Evolutionary conservation across 1,139 yeast species (phyloP), one percentile per base, ranked within the genome.

Genomic region (Lodderomyces theae): DNA sequence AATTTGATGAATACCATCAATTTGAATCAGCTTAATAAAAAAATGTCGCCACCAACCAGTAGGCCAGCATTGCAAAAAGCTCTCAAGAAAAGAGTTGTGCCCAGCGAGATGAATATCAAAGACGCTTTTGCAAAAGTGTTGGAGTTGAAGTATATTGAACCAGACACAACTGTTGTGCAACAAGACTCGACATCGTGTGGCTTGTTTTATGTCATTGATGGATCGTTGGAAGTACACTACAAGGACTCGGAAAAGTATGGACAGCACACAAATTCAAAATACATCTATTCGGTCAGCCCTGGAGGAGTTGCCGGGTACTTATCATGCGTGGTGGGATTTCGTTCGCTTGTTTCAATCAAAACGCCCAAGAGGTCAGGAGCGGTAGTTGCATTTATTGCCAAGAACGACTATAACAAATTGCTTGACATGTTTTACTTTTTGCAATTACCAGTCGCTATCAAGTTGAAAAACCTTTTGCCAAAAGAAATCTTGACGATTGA

Each of bases 281-380:
- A 45, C 46, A 59, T 86, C 2, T 84, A 81, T 51, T 72, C 80
- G 0, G 82, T 88, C 1, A 65, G 73, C 24, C 70, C 84, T 3
- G 97, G 97, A 4, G 95, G 95, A 1, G 61, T 92, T 15, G 94
- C 94, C 0, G 97, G 98, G 0, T 90, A 87, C 54, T 62, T 90
- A 40, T 87, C 95, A 2, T 77, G 95, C 0, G 65, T 89, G 13
- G 76, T 89, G 11, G 95, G 96, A 0, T 80, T 84, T 50, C 78
- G 82, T 45, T 86, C 97, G 0, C 79, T 88, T 52, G 90, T 83
- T 2, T 77, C 81, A 19, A 75, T 90, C 4, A 74, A 65, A 38
- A 58, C 72, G 0, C 84, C 94, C 2, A 64, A 67, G 19, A 80
- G 79, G 35, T 71, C 50, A 11, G 74, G 74, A 0, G 70, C 77